Evolutionary conservation across 768 basidiomycete species (phyloP), one percentile per base, ranked within the genome.

Genomic region (Harrya chromipes): DNA sequence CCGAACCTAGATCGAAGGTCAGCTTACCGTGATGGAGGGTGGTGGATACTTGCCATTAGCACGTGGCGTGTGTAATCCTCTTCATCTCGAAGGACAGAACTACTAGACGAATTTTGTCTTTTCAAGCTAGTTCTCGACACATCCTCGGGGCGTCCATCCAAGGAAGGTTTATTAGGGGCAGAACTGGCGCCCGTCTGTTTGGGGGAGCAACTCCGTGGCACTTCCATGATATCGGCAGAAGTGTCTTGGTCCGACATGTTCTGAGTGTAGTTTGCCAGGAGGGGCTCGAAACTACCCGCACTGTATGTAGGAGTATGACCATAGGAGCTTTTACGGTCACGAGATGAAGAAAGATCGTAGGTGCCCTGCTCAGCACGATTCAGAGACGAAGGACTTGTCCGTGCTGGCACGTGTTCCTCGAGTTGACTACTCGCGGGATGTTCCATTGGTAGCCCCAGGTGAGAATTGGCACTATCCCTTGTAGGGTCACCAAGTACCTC

Each of bases 271-370:
- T 72, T 67, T 21, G 77, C 74, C 40, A 86, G 67, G 19, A 86
- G 69, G 23, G 82, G 82, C 54, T 86, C 84, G 47, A 75, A 75
- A 66, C 83, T 85, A 13, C 76, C 80, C 2, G 71, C 73, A 52
- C 80, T 79, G 39, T 78, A 71, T 52, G 76, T 75, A 38, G 74
- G 69, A 23, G 72, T 70, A 60, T 82, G 74, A 21, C 70, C 68
- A 21, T 62, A 68, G 11, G 67, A 68, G 33, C 71, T 59, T 59
- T 58, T 58, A 39, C 65, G 56, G 40, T 66, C 59, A 40, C 65
- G 61, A 47, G 55, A 62, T 24, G 68, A 65, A 23, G 65, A 55
- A 26, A 59, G 52, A 36, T 62, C 66, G 16, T 57, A 56, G 31
- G 44, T 48, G 14, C 44, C 43, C 4, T 46, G 57, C 27, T 52